Conservation (phyloP, 1,284 basidiomycete genomes). For the Sphaerobolus stellatus region DNA sequence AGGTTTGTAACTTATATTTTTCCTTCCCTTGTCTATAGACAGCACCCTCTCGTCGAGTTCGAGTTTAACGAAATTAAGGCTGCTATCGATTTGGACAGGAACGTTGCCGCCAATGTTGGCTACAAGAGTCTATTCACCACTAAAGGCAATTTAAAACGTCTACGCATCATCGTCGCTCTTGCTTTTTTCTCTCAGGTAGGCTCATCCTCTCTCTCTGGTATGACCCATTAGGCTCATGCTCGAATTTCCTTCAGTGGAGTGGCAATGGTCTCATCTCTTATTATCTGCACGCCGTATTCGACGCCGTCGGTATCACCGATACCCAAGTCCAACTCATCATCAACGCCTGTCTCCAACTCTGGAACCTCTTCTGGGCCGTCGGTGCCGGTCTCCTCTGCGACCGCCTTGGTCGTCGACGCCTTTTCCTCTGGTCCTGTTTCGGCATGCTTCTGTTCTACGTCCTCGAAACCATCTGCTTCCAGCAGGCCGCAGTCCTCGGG, state of each 20-base stretch:
- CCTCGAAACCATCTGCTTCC: conserved; percentile 71
- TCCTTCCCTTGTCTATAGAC: conserved; percentile 29
- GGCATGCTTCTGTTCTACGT: conserved; percentile 73
- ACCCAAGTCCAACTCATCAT: conserved; percentile 62
- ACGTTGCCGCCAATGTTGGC: conserved; percentile 55
- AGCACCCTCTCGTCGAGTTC: conserved; percentile 68
- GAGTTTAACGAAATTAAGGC: conserved; percentile 78
- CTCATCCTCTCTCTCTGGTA: not conserved
- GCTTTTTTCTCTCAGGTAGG: conserved; percentile 63
- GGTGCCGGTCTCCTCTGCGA: conserved; percentile 59
- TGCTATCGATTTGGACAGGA: conserved; percentile 63
- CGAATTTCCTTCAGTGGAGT: conserved; percentile 46
- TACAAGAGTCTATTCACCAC: conserved; percentile 60
- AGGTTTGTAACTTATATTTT: not conserved
- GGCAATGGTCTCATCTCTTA: conserved; percentile 75
- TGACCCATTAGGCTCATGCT: conserved; percentile 24
- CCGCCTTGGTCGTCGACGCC: conserved; percentile 55
- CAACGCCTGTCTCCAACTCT: conserved; percentile 74
- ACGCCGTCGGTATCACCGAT: conserved; percentile 69
- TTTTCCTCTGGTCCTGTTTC: conserved; percentile 63
- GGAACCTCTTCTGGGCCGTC: conserved; percentile 68
- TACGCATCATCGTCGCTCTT: conserved; percentile 66
- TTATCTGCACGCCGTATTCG: conserved; percentile 72
- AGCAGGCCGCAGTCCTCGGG: conserved; percentile 51
- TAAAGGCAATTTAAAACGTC: conserved; percentile 64